Percentiles rank a stretch among this genome's conserved stretches.
phyloP scores from a whole-genome alignment of 2,329 filamentous ascomycete genomes.

The Hypomyces perniciosus region DNA sequence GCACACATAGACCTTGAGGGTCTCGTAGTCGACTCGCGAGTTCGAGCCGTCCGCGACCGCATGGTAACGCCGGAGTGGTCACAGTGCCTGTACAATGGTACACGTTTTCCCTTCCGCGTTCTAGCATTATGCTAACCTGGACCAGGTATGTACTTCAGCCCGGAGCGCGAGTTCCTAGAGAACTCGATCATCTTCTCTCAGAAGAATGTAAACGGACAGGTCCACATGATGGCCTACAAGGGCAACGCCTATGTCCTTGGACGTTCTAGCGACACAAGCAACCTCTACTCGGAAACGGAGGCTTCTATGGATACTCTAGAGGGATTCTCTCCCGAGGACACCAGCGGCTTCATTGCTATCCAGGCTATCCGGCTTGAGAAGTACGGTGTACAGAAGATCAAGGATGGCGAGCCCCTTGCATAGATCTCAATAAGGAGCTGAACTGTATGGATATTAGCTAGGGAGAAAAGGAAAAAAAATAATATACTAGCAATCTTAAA shows the following conservation, averaged over 20 bases:
- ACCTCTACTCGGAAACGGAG: conserved; percentile 46
- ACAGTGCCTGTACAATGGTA: conserved; percentile 41
- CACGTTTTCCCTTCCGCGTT: no score
- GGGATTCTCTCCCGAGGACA: conserved; percentile 52
- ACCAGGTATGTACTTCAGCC: conserved; percentile 43
- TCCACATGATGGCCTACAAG: conserved; percentile 34
- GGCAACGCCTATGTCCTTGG: conserved; percentile 43
- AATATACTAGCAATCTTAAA: no score
- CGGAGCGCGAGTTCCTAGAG: conserved; percentile 50
- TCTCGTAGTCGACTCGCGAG: conserved; percentile 49
- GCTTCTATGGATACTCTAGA: conserved; percentile 46
- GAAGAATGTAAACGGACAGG: conserved; percentile 37
- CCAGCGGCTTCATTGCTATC: conserved; percentile 59
- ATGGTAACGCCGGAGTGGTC: conserved; percentile 43
- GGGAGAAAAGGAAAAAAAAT: no score
- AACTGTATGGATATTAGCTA: no score
- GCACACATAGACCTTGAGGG: conserved; percentile 47
- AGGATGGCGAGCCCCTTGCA: conserved; percentile 33
- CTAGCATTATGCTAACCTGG: no score
- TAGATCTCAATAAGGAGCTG: no score
- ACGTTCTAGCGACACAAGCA: conserved; percentile 39
- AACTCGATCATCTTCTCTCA: conserved; percentile 55
- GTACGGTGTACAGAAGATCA: conserved; percentile 27
- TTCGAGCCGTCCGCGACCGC: conserved; percentile 48
- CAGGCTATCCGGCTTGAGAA: conserved; percentile 61